A percentile compares a stretch with the other conserved stretches of the same genome.
phyloP scores from a whole-genome alignment of 371 early-diverging fungal species.

The Polyrhizophydium stewartii region DNA sequence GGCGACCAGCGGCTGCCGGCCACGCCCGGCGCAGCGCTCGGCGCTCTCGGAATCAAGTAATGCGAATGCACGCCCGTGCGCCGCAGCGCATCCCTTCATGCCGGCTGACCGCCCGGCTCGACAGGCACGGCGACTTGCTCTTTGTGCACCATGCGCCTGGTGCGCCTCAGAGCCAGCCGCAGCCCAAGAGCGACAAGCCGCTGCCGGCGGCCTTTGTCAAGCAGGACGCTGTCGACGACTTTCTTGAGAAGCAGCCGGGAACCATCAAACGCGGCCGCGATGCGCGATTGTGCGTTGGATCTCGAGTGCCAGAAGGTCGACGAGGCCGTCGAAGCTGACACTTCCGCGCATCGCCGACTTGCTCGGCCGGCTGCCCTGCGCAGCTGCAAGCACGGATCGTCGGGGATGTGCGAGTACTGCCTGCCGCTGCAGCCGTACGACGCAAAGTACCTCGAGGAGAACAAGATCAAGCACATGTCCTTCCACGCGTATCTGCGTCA shows the following conservation, averaged over 20 bases:
- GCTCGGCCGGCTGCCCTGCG: not conserved
- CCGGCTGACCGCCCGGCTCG: not conserved
- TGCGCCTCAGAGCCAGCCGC: not conserved
- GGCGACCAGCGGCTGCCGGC: not conserved
- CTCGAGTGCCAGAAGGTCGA: too few species aligned
- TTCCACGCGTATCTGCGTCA: conserved; percentile 90
- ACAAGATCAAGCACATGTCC: conserved; percentile 96
- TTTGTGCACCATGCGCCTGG: conserved; percentile 35
- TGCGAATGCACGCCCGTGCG: too few species aligned
- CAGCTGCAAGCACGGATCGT: conserved; percentile 85
- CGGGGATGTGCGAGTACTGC: conserved; percentile 98
- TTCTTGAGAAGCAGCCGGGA: conserved; percentile 78
- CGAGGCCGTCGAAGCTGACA: too few species aligned
- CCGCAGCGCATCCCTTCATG: not conserved
- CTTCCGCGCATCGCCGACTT: not conserved
- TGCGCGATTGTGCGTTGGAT: conserved; percentile 67
- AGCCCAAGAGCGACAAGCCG: not conserved
- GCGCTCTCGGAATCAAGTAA: not conserved
- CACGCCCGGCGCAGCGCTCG: not conserved
- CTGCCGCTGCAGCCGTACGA: conserved; percentile 96
- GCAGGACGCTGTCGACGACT: conserved; percentile 77
- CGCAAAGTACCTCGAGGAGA: conserved; percentile 71
- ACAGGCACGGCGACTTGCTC: conserved; percentile 79
- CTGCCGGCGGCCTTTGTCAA: conserved; percentile 7
- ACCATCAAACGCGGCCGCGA: conserved; percentile 78